Conservation (phyloP, 78 protist species). For the Dictyostelium intermedium region DNA sequence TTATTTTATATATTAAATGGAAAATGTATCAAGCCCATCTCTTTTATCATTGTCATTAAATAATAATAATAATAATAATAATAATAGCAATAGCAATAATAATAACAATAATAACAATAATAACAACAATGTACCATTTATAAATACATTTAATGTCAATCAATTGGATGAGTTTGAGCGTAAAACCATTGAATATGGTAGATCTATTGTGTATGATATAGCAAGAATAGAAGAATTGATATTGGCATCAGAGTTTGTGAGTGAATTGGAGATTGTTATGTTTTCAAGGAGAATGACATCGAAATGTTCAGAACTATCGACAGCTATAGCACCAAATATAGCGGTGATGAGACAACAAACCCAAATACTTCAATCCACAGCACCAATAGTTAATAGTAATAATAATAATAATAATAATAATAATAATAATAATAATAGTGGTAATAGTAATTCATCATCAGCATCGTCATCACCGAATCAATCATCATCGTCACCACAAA, state of each 20-base stretch:
- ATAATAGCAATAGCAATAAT: background rate
- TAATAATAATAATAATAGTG: too few species aligned
- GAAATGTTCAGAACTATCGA: constrained; percentile 41
- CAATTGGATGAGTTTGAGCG: constrained; percentile 16
- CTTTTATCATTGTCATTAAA: background rate
- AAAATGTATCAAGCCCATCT: background rate
- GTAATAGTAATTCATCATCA: background rate
- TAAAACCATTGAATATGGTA: constrained; percentile 60
- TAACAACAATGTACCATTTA: background rate
- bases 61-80: background rate
- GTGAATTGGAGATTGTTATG: constrained; percentile 78
- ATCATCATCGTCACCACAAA: background rate
- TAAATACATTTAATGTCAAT: background rate
- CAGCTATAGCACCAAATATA: background rate
- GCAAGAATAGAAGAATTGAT: constrained; percentile 44
- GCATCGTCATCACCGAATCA: background rate
- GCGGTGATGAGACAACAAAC: background rate
- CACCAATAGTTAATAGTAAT: background rate
- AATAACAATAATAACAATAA: background rate
- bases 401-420: too few species aligned
- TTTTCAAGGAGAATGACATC: constrained; percentile 74
- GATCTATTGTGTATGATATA: constrained; percentile 25
- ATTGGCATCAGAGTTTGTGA: constrained; percentile 26
- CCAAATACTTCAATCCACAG: background rate
- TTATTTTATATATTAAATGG: background rate